Evolutionary conservation across 1,284 basidiomycete species (phyloP), one percentile per base, ranked within the genome.

Genomic region (Microbotryomycetes sp.): DNA sequence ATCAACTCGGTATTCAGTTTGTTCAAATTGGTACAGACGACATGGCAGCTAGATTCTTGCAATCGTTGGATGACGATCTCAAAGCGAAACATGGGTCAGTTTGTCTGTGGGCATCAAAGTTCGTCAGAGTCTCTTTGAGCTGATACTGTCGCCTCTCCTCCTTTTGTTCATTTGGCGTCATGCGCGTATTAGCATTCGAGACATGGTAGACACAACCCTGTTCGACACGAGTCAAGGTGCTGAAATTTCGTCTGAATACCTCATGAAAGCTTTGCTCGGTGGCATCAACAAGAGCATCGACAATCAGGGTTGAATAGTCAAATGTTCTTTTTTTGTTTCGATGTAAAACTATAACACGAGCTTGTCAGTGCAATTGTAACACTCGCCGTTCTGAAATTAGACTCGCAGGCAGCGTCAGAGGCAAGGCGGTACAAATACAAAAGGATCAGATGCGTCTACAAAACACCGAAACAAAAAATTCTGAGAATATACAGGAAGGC

Each of bases 11-110:
- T 12, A 62, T 70, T 55, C 59, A 59, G 6, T 71, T 71, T 32
- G 65, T 71, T 4, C 70, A 71, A 47, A 70, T 71, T 32, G 70
- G 70, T 1, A 54, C 46, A 22, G 68, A 70, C 54, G 63, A 67
- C 36, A 63, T 60, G 12, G 49, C 54, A n/a, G 28, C 26, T 53
- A 54, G 51, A 22, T 30, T 14, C 28, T n/a, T 71, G 16, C 54
- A 58, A 6, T 50, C 56, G n/a, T 56, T 71, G 6, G 70, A 71
- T 59, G 70, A 71, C 50, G 68, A 70, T 30, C 58, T 71, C 31
- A 63, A 51, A 48, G 42, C 53, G 23, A 67, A 66, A 49, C 58
- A 68, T 30, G 52, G 57, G 53, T 63, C 60, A n/a, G 49, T 56
- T 52, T n/a, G n/a, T n/a, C n/a, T n/a, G n/a, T n/a, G n/a, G n/a